Conservation (phyloP, 495 filamentous ascomycete genomes). For the Penicillium pulvis region DNA sequence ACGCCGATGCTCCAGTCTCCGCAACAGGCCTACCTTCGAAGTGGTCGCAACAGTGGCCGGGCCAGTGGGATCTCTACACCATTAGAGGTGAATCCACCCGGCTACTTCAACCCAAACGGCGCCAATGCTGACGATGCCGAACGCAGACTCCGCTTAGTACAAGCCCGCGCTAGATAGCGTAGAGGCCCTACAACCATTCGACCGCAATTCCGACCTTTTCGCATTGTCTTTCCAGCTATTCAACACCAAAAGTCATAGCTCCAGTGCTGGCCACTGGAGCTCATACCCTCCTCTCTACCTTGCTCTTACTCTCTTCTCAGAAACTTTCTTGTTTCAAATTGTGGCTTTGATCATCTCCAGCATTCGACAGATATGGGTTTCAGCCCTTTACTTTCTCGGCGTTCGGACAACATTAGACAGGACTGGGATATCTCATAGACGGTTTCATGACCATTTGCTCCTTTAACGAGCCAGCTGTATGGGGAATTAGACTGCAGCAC, state of each 20-base stretch:
- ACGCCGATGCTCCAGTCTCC: slow-evolving; percentile 39
- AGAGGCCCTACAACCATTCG: slow-evolving; percentile 1
- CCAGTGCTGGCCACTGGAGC: slow-evolving; percentile 25
- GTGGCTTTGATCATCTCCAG: background rate
- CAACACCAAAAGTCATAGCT: slow-evolving; percentile 4
- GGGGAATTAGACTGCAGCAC: slow-evolving; percentile 17
- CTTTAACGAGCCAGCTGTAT: slow-evolving; percentile 17
- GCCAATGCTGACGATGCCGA: slow-evolving; percentile 41
- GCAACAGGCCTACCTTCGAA: slow-evolving; percentile 45
- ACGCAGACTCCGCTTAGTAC: slow-evolving; percentile 41
- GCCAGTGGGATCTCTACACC: slow-evolving; percentile 29
- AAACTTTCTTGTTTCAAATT: background rate
- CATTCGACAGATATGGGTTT: slow-evolving; percentile 7
- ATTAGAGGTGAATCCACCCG: slow-evolving; percentile 40
- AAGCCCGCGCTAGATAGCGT: slow-evolving; percentile 39
- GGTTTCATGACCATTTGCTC: slow-evolving; percentile 27
- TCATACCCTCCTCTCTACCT: background rate
- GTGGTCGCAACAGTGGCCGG: slow-evolving; percentile 21
- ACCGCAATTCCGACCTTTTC: background rate
- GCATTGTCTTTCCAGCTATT: background rate
- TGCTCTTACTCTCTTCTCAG: slow-evolving; percentile 1
- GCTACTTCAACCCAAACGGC: slow-evolving; percentile 27
- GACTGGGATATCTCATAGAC: slow-evolving; percentile 21
- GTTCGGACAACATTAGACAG: slow-evolving; percentile 28
- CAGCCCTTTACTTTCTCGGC: slow-evolving; percentile 13